A percentile compares a stretch with the other conserved stretches of the same genome.
Conservation (phyloP, 371 early-diverging fungal species). For the Haplosporangium sp. region DNA sequence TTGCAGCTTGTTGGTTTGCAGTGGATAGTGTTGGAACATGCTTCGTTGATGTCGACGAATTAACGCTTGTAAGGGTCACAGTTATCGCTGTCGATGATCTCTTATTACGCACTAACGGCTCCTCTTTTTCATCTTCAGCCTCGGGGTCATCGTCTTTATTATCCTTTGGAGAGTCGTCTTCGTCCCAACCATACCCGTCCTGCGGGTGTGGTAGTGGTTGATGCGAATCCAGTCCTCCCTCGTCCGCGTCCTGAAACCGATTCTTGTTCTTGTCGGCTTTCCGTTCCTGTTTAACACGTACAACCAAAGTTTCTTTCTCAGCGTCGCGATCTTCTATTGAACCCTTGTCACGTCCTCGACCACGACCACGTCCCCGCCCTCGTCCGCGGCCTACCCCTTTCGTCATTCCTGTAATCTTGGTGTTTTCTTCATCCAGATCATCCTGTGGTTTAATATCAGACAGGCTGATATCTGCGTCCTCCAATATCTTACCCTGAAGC, state of each 20-base stretch:
- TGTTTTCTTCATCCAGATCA: not conserved
- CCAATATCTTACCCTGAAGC: constrained; percentile 13
- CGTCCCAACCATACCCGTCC: constrained; percentile 45
- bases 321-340: not conserved
- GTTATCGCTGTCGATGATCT: not conserved
- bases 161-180: not conserved
- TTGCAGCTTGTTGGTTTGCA: not conserved
- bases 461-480: constrained; percentile 6
- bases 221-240: not conserved
- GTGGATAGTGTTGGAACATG: not conserved
- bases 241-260: constrained; percentile 2
- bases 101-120: constrained; percentile 7
- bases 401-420: not conserved
- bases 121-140: constrained; percentile 1
- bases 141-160: not conserved
- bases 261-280: not conserved
- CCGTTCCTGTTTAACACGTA: not conserved
- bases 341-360: constrained; percentile 22
- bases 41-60: not conserved
- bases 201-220: constrained; percentile 28
- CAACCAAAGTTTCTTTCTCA: not conserved
- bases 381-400: constrained; percentile 21
- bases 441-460: constrained; percentile 20
- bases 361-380: constrained; percentile 24
- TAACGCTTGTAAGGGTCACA: too few relatives aligned